Conservation (phyloP, 169 alveolate genomes). For the Perkinsus olseni region DNA sequence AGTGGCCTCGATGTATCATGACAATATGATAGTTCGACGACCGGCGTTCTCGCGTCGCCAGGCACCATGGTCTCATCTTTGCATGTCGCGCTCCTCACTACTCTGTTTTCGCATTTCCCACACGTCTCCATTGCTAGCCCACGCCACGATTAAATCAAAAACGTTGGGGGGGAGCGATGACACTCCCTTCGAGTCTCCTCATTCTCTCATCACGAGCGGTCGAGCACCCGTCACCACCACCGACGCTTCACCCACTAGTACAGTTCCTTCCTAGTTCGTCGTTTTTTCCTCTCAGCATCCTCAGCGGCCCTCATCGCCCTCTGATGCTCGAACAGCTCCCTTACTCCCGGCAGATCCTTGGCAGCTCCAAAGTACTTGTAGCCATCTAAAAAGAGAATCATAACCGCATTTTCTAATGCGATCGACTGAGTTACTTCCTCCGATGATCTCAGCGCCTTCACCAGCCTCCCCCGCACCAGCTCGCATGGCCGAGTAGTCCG, state of each 20-base stretch:
- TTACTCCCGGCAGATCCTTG: constrained; percentile 83
- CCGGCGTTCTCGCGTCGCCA: too few relatives aligned
- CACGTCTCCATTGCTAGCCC: too few relatives aligned
- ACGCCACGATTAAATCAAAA: too few relatives aligned
- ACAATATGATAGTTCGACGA: too few relatives aligned
- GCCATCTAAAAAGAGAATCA: constrained; percentile 50
- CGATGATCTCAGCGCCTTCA: constrained; percentile 26
- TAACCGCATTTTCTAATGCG: background rate
- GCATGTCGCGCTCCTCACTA: too few relatives aligned
- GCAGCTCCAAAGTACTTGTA: constrained; percentile 92
- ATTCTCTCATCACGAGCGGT: background rate
- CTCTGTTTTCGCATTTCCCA: too few relatives aligned
- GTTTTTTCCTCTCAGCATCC: background rate
- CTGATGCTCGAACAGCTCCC: constrained; percentile 74
- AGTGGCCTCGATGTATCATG: too few relatives aligned
- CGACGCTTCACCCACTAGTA: background rate
- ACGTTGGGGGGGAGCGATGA: too few relatives aligned
- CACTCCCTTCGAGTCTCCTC: too few relatives aligned
- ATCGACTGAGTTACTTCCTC: background rate
- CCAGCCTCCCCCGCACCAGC: constrained; percentile 46
- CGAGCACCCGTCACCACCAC: background rate
- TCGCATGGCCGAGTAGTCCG: constrained; percentile 56
- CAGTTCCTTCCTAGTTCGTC: background rate
- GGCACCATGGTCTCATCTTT: too few relatives aligned
- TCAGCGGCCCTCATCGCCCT: background rate